Conservation (phyloP, 306 rosid genomes). For the Vachellia pachyceras region DNA sequence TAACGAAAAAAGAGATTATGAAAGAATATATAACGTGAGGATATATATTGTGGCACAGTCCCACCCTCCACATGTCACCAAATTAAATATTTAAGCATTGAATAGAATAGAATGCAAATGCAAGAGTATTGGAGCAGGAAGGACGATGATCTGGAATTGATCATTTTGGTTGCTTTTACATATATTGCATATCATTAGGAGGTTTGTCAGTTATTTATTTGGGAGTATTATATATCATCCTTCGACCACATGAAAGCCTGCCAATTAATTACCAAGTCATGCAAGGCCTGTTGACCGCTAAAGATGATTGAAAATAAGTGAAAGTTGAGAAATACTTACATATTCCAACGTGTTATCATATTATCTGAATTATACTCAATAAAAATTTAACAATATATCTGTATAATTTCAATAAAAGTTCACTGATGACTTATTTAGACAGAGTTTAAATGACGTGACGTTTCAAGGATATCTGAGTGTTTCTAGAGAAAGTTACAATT, state of each 20-base stretch:
- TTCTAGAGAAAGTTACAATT: not conserved
- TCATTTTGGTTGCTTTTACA: not conserved
- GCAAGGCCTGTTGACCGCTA: not conserved
- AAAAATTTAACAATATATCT: too few species aligned
- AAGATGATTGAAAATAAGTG: not conserved
- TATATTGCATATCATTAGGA: not conserved
- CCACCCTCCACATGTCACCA: not conserved
- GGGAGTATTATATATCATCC: not conserved
- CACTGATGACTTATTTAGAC: too few species aligned
- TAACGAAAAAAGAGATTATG: too few species aligned
- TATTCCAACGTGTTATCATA: too few species aligned
- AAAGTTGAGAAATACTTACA: too few species aligned
- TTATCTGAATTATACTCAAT: too few species aligned
- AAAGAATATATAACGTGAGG: too few species aligned
- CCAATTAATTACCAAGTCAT: not conserved
- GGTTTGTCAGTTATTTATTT: not conserved
- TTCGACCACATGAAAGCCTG: not conserved
- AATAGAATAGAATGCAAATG: not conserved
- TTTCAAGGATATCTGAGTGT: too few species aligned
- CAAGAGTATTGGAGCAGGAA: constrained; percentile 9
- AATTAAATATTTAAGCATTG: not conserved
- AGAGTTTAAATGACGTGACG: too few species aligned
- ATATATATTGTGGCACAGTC: not conserved
- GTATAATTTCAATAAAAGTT: too few species aligned
- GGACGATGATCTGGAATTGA: not conserved